Percentiles rank a stretch among this genome's conserved stretches.
Evolutionary conservation across 345 rosid species (phyloP).

Genomic region (Balakata baccata): DNA sequence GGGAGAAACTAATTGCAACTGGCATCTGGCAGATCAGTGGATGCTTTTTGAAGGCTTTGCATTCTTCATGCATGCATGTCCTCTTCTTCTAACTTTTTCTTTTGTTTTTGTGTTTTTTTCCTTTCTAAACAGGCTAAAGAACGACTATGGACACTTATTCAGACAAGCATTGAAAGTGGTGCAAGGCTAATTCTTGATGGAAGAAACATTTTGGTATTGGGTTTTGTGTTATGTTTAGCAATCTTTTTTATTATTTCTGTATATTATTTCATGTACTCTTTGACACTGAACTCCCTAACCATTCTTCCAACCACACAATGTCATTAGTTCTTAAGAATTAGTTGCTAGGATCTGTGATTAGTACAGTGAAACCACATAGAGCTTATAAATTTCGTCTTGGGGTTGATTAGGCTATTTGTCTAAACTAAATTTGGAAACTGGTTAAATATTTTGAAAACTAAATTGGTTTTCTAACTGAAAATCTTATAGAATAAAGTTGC

Average conservation of each 20-base stretch:
- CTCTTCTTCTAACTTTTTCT: too few relatives aligned
- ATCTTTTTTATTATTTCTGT: background rate
- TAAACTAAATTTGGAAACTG: background rate
- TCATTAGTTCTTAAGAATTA: background rate
- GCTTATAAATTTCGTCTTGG: background rate
- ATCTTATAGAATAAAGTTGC: background rate
- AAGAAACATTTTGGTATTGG: slow-evolving; percentile 46
- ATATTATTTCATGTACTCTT: background rate
- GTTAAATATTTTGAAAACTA: background rate
- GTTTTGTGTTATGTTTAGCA: slow-evolving; percentile 12
- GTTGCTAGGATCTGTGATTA: background rate
- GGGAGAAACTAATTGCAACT: slow-evolving; percentile 8
- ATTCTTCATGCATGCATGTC: background rate
- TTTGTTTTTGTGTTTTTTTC: background rate
- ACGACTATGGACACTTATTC: slow-evolving; percentile 40
- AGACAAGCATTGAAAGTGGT: slow-evolving; percentile 45
- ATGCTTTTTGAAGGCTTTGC: background rate
- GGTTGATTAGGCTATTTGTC: background rate
- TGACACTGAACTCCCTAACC: background rate
- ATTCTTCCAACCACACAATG: background rate
- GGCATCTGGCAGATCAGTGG: background rate
- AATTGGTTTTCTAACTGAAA: background rate
- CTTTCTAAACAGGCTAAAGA: slow-evolving; percentile 45
- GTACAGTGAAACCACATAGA: background rate
- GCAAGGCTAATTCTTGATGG: slow-evolving; percentile 65